Percentiles rank a stretch among this genome's conserved stretches.
phyloP scores from a whole-genome alignment of 1,284 basidiomycete genomes.

The Volvariella surrecta region DNA sequence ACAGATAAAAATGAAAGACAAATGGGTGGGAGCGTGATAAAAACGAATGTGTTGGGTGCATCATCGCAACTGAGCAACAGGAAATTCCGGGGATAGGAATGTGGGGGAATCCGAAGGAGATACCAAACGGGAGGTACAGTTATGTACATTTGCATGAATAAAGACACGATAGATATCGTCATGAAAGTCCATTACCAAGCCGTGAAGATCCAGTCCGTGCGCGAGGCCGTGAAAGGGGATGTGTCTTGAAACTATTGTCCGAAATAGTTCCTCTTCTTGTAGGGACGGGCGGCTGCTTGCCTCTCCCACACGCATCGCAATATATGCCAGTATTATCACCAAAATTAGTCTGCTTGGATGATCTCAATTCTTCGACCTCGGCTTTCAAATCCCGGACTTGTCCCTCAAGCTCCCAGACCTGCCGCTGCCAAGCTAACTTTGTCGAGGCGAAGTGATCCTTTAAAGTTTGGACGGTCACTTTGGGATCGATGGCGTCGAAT shows the following conservation, averaged over 20 bases:
- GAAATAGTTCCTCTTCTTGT: background rate
- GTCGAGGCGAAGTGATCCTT: constrained; percentile 54
- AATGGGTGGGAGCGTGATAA: no score
- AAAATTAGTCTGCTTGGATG: constrained; percentile 24
- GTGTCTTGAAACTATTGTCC: constrained; percentile 14
- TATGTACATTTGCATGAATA: constrained; percentile 11
- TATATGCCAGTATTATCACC: constrained; percentile 24
- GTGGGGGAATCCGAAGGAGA: constrained; percentile 4
- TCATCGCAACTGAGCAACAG: no score
- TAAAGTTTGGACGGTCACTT: constrained; percentile 31
- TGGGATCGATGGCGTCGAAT: background rate
- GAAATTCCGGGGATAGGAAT: no score
- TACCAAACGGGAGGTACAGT: constrained; percentile 9
- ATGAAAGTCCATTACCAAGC: constrained; percentile 43
- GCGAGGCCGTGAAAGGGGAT: constrained; percentile 61
- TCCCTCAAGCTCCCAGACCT: constrained; percentile 67
- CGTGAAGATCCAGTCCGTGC: constrained; percentile 53
- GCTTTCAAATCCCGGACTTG: constrained; percentile 63
- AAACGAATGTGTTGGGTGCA: no score
- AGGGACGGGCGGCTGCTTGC: constrained; percentile 15
- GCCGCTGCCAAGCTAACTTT: constrained; percentile 58
- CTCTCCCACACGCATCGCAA: constrained; percentile 57
- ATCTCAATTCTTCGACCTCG: constrained; percentile 45
- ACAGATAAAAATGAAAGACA: no score
- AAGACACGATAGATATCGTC: no score